These are phyloP conservation scores for Scolecobasidium constrictum DNA, from an alignment of 2,329 filamentous ascomycete species.

Conservation along the genomic window DNA sequence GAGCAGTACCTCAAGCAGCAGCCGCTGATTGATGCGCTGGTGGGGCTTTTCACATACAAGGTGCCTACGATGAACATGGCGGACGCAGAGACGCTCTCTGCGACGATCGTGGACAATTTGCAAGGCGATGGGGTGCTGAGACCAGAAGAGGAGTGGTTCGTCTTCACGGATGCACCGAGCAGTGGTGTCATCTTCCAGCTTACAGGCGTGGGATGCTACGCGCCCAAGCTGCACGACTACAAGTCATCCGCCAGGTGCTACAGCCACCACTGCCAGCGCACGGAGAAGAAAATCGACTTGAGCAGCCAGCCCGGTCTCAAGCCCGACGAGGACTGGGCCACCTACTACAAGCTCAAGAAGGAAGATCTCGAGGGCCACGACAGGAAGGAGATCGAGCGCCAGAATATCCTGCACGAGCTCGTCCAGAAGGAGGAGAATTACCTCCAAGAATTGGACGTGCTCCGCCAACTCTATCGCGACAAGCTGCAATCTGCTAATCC, in stretches of 20 bases:
- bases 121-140: conserved; percentile 65
- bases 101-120: conserved; percentile 70
- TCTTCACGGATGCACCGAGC: conserved; percentile 69
- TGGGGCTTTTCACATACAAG: conserved; percentile 84
- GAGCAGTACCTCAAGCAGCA: conserved; percentile 80
- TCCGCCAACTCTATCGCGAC: conserved; percentile 78
- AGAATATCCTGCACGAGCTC: conserved; percentile 92
- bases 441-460: conserved; percentile 78
- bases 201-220: conserved; percentile 84
- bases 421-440: conserved; percentile 87
- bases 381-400: conserved; percentile 83
- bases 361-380: conserved; percentile 59
- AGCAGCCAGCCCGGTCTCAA: conserved; percentile 60
- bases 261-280: conserved; percentile 85
- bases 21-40: conserved; percentile 75
- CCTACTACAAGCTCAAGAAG: conserved; percentile 75
- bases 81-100: conserved; percentile 80
- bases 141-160: conserved; percentile 95
- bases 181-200: conserved; percentile 90
- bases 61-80: conserved; percentile 98
- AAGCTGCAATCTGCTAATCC: conserved; percentile 62
- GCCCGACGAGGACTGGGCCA: conserved; percentile 68
- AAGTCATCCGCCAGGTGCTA: conserved; percentile 70
- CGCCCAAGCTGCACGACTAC: conserved; percentile 66
- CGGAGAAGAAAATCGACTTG: conserved; percentile 86